Evolutionary conservation across 257 asterid species (phyloP).

Genomic region (Coffea canephora): DNA sequence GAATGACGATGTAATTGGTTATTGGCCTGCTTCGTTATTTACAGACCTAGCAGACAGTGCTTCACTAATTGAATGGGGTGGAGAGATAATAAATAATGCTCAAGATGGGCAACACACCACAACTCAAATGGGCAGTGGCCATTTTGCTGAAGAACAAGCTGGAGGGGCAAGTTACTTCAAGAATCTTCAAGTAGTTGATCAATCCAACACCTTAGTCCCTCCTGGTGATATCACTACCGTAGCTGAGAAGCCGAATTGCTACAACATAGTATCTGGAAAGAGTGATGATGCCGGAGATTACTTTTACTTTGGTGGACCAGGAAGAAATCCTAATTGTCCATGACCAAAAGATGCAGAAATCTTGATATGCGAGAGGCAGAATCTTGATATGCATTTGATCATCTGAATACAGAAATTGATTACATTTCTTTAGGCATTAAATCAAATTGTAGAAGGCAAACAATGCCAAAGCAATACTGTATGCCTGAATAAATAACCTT

Average conservation of each 20-base stretch:
- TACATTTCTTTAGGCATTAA: too few species aligned
- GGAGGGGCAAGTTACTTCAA: conserved; percentile 19
- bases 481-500: too few species aligned
- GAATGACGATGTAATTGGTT: conserved; percentile 56
- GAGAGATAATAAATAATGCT: conserved; percentile 14
- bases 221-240: neutral
- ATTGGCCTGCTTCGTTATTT: conserved; percentile 73
- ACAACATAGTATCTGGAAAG: conserved; percentile 27
- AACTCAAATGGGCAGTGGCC: conserved; percentile 30
- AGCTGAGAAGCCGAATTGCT: conserved; percentile 19
- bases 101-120: conserved; percentile 20
- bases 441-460: too few species aligned
- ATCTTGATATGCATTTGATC: too few species aligned
- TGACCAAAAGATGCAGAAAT: too few species aligned
- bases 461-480: too few species aligned
- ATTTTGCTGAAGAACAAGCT: conserved; percentile 13
- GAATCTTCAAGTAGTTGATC: conserved; percentile 13
- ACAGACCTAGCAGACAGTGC: conserved; percentile 64
- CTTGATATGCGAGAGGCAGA: too few species aligned
- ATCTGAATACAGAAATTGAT: too few species aligned
- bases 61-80: conserved; percentile 63
- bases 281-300: too few species aligned
- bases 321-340: too few species aligned
- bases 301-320: too few species aligned
- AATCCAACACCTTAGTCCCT: neutral